phyloP scores from a whole-genome alignment of 179 eudicot genomes.

The Beta corolliflora region DNA sequence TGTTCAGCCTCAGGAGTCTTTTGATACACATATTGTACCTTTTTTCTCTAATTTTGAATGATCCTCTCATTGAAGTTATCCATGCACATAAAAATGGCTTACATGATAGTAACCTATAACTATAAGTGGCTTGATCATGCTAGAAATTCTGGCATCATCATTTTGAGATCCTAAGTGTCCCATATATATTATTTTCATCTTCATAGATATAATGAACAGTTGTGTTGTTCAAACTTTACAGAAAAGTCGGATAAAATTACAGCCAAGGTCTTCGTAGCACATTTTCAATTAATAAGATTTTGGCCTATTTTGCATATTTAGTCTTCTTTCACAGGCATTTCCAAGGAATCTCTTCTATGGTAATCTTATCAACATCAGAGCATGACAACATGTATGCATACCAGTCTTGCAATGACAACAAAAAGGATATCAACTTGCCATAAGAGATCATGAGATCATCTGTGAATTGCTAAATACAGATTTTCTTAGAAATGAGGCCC shows the following conservation, averaged over 20 bases:
- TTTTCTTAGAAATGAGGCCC: background rate
- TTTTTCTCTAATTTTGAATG: too few species aligned
- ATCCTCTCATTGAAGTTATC: too few species aligned
- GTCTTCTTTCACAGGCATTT: background rate
- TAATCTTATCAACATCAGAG: background rate
- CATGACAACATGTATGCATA: background rate
- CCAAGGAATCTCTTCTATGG: background rate
- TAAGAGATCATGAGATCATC: background rate
- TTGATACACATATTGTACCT: too few species aligned
- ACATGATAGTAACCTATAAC: too few species aligned
- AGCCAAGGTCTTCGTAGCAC: background rate
- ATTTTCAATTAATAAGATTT: background rate
- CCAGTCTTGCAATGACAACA: background rate
- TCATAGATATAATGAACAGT: background rate
- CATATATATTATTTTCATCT: too few species aligned
- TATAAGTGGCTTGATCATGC: background rate
- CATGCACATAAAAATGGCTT: too few species aligned
- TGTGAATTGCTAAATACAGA: too few species aligned
- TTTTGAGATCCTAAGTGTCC: background rate
- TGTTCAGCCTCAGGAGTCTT: too few species aligned
- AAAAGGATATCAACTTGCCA: background rate
- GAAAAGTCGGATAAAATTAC: background rate
- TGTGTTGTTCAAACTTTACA: background rate
- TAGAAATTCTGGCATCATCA: background rate
- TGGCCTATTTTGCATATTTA: background rate